Percentiles rank a stretch among this genome's conserved stretches.
phyloP scores from a whole-genome alignment of 108 stramenopile genomes.

The Conticribra weissflogii region DNA sequence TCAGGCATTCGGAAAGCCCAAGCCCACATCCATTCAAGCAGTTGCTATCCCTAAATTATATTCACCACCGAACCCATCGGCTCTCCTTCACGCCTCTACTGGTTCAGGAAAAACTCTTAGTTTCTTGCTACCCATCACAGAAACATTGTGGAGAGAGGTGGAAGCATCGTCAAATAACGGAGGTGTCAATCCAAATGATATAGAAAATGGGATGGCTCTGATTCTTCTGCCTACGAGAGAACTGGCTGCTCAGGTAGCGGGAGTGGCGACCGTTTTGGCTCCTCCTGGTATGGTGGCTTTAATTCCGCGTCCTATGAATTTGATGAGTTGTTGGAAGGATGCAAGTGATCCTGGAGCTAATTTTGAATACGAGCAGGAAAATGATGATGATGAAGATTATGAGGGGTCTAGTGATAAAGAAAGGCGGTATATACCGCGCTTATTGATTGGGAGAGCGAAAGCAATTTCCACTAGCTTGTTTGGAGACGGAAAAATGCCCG shows the following conservation, averaged over 20 bases:
- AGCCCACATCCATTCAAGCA: constrained; percentile 81
- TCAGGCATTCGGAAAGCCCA: constrained; percentile 52
- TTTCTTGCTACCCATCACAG: constrained; percentile 85
- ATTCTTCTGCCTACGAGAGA: constrained; percentile 94
- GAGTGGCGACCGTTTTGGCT: constrained; percentile 79
- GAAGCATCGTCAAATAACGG: constrained; percentile 8
- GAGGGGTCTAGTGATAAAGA: constrained; percentile 8
- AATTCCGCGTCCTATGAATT: constrained; percentile 73
- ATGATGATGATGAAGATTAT: constrained; percentile 33
- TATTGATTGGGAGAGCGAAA: constrained; percentile 87
- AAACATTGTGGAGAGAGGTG: constrained; percentile 70
- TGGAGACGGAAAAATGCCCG: constrained; percentile 76
- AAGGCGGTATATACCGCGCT: constrained; percentile 48
- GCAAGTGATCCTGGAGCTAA: constrained; percentile 43
- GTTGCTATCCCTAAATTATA: constrained; percentile 57
- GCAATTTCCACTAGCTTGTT: constrained; percentile 69
- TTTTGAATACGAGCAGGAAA: constrained; percentile 45
- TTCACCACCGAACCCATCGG: constrained; percentile 59
- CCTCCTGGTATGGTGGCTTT: constrained; percentile 87
- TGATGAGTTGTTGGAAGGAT: constrained; percentile 52
- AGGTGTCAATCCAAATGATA: constrained; percentile 37
- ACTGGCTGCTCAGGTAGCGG: constrained; percentile 92
- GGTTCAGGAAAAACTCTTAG: constrained; percentile 86
- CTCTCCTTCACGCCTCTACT: constrained; percentile 81
- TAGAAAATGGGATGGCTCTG: constrained; percentile 52